These are phyloP conservation scores for Lepidium didymum DNA, from an alignment of 345 rosid genomes.

Conservation along the genomic window DNA sequence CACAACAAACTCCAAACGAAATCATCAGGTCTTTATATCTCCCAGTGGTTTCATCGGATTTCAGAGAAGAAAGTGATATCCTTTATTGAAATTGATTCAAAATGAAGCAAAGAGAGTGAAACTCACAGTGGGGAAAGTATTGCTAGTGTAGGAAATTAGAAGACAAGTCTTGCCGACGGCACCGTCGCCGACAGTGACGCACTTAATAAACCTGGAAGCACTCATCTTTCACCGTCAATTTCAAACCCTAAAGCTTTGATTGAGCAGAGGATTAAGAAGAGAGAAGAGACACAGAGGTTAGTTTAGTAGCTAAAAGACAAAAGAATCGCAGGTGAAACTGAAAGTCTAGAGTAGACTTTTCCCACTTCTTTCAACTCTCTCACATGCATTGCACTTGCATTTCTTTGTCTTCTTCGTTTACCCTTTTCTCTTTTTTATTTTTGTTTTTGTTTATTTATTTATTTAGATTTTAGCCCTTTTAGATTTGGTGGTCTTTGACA, in stretches of 20 bases:
- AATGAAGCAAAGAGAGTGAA: neutral
- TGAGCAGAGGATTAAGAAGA: neutral
- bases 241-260: slow-evolving; percentile 12
- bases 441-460: too few relatives aligned
- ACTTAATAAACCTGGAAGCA: slow-evolving; percentile 22
- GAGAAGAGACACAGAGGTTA: neutral
- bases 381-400: neutral
- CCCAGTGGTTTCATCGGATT: neutral
- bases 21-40: neutral
- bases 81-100: neutral
- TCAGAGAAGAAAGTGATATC: neutral
- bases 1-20: too few relatives aligned
- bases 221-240: slow-evolving; percentile 36
- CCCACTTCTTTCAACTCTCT: neutral
- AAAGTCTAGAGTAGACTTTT: neutral
- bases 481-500: too few relatives aligned
- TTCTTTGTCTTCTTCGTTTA: neutral
- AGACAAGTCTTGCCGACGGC: slow-evolving; percentile 82
- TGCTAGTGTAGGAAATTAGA: slow-evolving; percentile 22
- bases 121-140: slow-evolving; percentile 66
- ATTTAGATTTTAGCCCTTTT: too few relatives aligned
- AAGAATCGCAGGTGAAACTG: neutral
- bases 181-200: slow-evolving; percentile 77
- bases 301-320: slow-evolving; percentile 3
- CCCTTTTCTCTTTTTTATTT: too few relatives aligned